These are phyloP conservation scores for Anastatica hierochuntica DNA, from an alignment of 345 rosid genomes.

Conservation along the genomic window DNA sequence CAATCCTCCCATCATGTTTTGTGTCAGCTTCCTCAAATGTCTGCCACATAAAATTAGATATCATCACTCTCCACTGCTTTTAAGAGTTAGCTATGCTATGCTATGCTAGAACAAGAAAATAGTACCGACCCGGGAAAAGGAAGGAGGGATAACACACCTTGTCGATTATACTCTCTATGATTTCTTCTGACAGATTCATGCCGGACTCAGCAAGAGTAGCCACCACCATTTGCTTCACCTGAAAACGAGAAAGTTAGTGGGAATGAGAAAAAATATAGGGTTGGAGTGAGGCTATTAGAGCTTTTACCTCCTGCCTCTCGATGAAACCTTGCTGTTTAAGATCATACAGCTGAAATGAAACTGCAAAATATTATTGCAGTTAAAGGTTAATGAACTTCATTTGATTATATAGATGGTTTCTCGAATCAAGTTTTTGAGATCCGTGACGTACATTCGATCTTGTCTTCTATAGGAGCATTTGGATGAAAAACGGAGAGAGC, in stretches of 20 bases:
- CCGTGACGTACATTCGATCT: constrained; percentile 65
- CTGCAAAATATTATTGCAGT: constrained; percentile 28
- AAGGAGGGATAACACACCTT: constrained; percentile 64
- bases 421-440: background rate
- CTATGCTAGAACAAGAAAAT: too few species aligned
- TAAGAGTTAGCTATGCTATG: too few species aligned
- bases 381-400: too few species aligned
- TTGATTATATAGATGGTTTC: too few species aligned
- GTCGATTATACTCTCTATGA: constrained; percentile 91
- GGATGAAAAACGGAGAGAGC: constrained; percentile 99
- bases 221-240: constrained; percentile 99
- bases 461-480: constrained; percentile 86
- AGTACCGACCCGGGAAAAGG: too few species aligned
- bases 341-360: constrained; percentile 93
- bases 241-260: too few species aligned
- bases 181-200: constrained; percentile 88
- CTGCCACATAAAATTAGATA: too few species aligned
- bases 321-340: constrained; percentile 99
- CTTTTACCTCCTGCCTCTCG: constrained; percentile 89
- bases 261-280: too few species aligned
- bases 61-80: too few species aligned
- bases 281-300: too few species aligned
- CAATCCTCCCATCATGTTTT: constrained; percentile 89
- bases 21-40: constrained; percentile 99
- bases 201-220: constrained; percentile 99